Base-by-base conservation (phyloP, 169 alveolate genomes). In the Plasmodium adleri region DNA sequence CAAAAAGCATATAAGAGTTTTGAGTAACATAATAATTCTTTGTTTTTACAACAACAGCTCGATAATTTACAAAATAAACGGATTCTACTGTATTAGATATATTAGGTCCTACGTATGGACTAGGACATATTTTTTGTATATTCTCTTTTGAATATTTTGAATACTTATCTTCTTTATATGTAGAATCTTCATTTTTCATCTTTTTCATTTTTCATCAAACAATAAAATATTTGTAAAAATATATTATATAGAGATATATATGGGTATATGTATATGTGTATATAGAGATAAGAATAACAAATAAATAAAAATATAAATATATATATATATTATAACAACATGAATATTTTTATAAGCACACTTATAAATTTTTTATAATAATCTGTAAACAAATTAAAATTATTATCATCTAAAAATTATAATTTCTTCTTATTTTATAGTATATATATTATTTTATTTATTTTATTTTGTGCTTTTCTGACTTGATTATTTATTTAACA, bases 41-140 rank as follows among this genome's bases (percentile, higher is more conserved):
- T 20, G 88, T 75, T 63, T 75, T 75, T 20, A 75, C 88, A 3
- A 75, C 88, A 0, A 75, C 88, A 1, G 88, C 88, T 63, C 88
- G 62, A 56, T 75, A 75, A 22, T 75, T 75, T 2, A 75, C 88
- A 75, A 75, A 75, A 54, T 75, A 75, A 32, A 75, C 75, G 4
- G 74, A 75, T 7, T 75, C 88, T 13, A 47, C 47, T 75, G 62
- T 9, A 9, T 75, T 54, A 15, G 75, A 3, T n/a, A 75, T 47
- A 17, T 4, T 22, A 26, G 88, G 13, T 64, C 70, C 54, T 10
- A n/a, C 2, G 2, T 32, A 28, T 49, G 12, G 32, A n/a, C 20
- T 52, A 3, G 43, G 28, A 3, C 68, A 13, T n/a, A 17, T 20
- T 45, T 75, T 75, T 52, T 75, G 70, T 2, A 32, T 49, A 47